A percentile compares a stretch with the other conserved stretches of the same genome.
These are phyloP conservation scores for Leishmania guyanensis DNA, from an alignment of 208 protist species.

Conservation along the genomic window DNA sequence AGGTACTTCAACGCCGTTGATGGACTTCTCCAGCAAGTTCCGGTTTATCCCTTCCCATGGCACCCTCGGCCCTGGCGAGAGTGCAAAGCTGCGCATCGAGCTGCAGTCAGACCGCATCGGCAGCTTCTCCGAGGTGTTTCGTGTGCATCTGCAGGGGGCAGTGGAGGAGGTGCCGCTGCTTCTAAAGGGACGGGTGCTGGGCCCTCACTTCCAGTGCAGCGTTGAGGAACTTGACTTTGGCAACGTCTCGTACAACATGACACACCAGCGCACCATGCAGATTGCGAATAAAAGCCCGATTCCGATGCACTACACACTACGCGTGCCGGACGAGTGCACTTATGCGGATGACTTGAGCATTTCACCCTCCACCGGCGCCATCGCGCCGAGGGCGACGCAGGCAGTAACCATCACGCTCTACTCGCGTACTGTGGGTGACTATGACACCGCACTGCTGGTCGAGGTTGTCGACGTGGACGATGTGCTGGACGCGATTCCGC, in stretches of 20 bases:
- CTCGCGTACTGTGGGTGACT: conserved; percentile 78
- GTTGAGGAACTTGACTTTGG: conserved; percentile 92
- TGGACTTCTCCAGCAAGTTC: conserved; percentile 58
- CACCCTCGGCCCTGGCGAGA: conserved; percentile 66
- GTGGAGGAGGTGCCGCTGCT: conserved; percentile 74
- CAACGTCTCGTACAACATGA: conserved; percentile 93
- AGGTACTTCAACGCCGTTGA: background rate
- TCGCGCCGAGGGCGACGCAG: conserved; percentile 63
- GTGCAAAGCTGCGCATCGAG: conserved; percentile 64
- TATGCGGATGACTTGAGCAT: conserved; percentile 75
- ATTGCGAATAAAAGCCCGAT: conserved; percentile 95
- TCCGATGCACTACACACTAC: conserved; percentile 90
- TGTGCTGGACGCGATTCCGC: conserved; percentile 81
- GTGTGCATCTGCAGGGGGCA: conserved; percentile 85
- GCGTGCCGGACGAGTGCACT: conserved; percentile 62
- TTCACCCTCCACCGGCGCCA: conserved; percentile 62
- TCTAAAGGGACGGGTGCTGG: conserved; percentile 91
- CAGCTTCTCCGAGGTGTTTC: conserved; percentile 88
- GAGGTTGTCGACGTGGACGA: conserved; percentile 94
- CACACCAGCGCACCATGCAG: conserved; percentile 63
- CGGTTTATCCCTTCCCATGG: conserved; percentile 79
- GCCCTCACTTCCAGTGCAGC: conserved; percentile 94
- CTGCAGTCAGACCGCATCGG: conserved; percentile 91
- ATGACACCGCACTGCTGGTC: conserved; percentile 86
- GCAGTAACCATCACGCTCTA: conserved; percentile 80